Base-by-base conservation (phyloP, 768 basidiomycete genomes). In the Lepiota brunneoincarnata region DNA sequence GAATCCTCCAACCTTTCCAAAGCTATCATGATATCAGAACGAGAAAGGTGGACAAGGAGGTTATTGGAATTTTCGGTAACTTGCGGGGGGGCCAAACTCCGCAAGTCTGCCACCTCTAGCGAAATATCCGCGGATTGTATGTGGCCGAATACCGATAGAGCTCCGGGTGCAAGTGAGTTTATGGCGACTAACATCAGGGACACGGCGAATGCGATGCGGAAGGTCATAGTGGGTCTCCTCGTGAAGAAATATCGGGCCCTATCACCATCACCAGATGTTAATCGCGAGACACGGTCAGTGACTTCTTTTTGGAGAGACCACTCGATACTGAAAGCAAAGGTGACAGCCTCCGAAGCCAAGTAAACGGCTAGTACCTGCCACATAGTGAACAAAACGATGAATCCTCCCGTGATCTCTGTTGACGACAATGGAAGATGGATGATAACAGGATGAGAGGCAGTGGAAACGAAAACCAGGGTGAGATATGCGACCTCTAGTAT, bases 321-420 rank as follows among this genome's bases (percentile, higher is more conserved):
- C 20, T 51, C 50, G 28, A 18, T 20, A 17, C 50, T 51, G 28
- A 41, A 51, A 2, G 50, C 39, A 21, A 51, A 43, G 3, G 40
- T 31, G 15, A 17, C 34, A 4, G 17, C 28, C 5, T 51, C 26
- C 1, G 39, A 41, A 12, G 42, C 20, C 4, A 51, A 18, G 17
- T 31, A 51, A 14, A 31, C 34, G 10, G 40, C 50, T 14, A 51
- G 15, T 10, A 26, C n/a, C 9, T 51, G 50, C 50, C 50, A 51
- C 6, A 41, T n/a, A 18, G 42, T 42, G 18, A 35, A 42, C 2
- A 51, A 18, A 2, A 51, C 26, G 21, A 10, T 51, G 40, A 51
- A 51, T 12, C 50, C 50, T 20, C 40, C 50, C 12, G 34, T 51
- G 31, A 42, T 17, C 18, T 41, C 38, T 3, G 39, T 26, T 17